Percentiles rank a stretch among this genome's conserved stretches.
phyloP scores from a whole-genome alignment of 2,329 filamentous ascomycete species.

The Reticulascus tulasneorum region DNA sequence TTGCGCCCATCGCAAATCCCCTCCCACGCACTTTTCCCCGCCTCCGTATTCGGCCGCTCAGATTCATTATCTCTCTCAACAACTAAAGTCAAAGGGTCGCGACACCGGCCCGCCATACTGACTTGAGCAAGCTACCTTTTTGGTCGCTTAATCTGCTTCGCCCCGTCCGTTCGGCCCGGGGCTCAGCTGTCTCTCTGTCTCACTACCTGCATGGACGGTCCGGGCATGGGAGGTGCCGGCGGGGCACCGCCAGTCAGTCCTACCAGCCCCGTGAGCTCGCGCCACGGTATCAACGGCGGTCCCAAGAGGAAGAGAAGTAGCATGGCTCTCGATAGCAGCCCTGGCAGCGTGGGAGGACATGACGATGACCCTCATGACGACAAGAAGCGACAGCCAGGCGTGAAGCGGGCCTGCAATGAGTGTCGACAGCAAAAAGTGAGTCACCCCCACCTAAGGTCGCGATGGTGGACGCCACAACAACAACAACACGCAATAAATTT shows the following conservation, averaged over 20 bases:
- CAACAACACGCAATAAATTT: constrained; percentile 1
- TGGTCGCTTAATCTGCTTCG: too few species aligned
- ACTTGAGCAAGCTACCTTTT: too few species aligned
- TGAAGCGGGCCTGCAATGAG: constrained; percentile 80
- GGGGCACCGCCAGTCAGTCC: constrained; percentile 49
- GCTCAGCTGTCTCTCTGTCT: too few species aligned
- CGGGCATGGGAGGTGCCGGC: constrained; percentile 38
- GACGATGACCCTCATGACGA: constrained; percentile 52
- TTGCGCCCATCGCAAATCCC: constrained; percentile 15
- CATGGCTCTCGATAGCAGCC: constrained; percentile 55
- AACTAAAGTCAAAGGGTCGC: constrained; percentile 12
- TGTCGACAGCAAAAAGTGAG: constrained; percentile 81
- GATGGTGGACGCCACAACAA: not conserved
- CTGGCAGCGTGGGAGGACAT: constrained; percentile 54
- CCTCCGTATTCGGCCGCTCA: constrained; percentile 16
- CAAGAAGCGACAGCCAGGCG: constrained; percentile 62
- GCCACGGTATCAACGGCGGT: constrained; percentile 40
- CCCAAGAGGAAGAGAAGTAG: constrained; percentile 59
- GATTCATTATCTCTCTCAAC: constrained; percentile 12
- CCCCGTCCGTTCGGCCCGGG: constrained; percentile 5
- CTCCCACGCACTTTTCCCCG: constrained; percentile 14
- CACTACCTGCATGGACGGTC: constrained; percentile 45
- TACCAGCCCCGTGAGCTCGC: constrained; percentile 51
- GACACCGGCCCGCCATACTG: constrained; percentile 16
- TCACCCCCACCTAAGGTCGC: constrained; percentile 17